phyloP scores from a whole-genome alignment of 78 protist genomes.

The Protostelium mycophagum region DNA sequence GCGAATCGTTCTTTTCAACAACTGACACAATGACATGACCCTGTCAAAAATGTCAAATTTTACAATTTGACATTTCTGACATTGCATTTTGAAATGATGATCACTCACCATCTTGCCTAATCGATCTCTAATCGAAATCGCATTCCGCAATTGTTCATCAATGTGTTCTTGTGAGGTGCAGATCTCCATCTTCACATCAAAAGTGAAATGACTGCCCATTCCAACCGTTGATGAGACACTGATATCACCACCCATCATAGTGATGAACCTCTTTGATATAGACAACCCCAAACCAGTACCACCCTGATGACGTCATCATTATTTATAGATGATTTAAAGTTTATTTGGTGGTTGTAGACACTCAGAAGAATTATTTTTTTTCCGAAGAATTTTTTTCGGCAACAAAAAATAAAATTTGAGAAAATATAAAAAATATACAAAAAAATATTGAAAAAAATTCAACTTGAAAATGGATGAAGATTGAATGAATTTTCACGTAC shows the following conservation, averaged over 20 bases:
- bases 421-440: too few relatives aligned
- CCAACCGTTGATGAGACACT: constrained; percentile 24
- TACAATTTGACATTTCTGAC: background rate
- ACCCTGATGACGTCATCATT: too few relatives aligned
- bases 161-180: background rate
- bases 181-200: background rate
- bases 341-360: too few relatives aligned
- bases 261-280: constrained; percentile 25
- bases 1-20: background rate
- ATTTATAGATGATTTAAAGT: too few relatives aligned
- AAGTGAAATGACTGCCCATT: constrained; percentile 37
- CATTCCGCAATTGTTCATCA: background rate
- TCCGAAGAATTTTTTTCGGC: too few relatives aligned
- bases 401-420: too few relatives aligned
- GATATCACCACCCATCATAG: constrained; percentile 26
- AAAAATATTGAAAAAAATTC: too few relatives aligned
- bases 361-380: too few relatives aligned
- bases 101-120: background rate
- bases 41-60: too few relatives aligned
- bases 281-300: constrained; percentile 44
- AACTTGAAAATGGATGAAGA: background rate
- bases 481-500: background rate
- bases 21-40: background rate
- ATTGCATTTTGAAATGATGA: background rate
- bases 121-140: background rate